Base-by-base conservation (phyloP, 1,284 basidiomycete species). In the Exsudoporus floridanus region DNA sequence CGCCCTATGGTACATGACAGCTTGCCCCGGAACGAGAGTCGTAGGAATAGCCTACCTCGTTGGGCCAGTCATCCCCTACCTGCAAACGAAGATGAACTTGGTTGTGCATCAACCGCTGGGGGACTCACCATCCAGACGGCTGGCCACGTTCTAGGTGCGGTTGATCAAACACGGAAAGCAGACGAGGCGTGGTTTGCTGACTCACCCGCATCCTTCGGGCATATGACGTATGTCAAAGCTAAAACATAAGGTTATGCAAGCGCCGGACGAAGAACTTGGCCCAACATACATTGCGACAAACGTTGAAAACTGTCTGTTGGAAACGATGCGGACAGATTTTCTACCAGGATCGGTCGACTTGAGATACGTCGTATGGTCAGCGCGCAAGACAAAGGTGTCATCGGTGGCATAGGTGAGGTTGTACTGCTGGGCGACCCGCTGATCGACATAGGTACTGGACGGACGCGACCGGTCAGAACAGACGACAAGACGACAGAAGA, bases 351-450 rank as follows among this genome's bases (percentile, higher is more conserved):
- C 69, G n/a, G 49, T 55, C 4, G 61, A 49, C 18, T 23, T 18
- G 45, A 65, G 59, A 46, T 57, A 49, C 1, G 67, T 66, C 1
- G 57, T 65, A 47, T 68, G 33, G 53, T 74, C 73, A 0, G 70
- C 70, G 9, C 71, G 72, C 51, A 76, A 56, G 47, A 74, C 46
- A 52, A 76, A 73, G 4, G 67, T 57, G 56, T 64, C 48, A 4
- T 47, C 30, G 14, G 60, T 61, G 9, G 64, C 66, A 49, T 62
- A 70, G 16, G 69, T 70, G 30, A 76, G 59, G 52, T 74, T 73
- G 25, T 59, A 31, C 6, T 56, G 19, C 38, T 60, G 48, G 3
- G 74, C 74, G 2, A 60, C 65, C 10, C 57, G 33, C 49, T 59
- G 50, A 53, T 64, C 50, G 48, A 76, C 67, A 49, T 75, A 74